A percentile compares a stretch with the other conserved stretches of the same genome.
Conservation (phyloP, 2,329 filamentous ascomycete species). For the Phialophora expanda region DNA sequence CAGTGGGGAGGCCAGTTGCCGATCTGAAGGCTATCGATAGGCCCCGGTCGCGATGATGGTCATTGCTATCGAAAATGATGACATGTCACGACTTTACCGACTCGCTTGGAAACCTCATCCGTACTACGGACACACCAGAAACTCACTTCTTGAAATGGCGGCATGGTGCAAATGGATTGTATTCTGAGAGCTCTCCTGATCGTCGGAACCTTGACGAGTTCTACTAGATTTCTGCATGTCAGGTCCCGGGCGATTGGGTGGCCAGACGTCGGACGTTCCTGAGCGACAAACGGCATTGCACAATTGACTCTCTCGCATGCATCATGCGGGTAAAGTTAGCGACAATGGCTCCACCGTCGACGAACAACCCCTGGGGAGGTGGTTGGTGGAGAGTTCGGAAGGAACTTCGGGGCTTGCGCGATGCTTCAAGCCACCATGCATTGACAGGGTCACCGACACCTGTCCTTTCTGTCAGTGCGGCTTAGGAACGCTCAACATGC, state of each 20-base stretch:
- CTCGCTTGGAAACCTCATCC: background rate
- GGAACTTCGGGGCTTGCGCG: slow-evolving; percentile 4
- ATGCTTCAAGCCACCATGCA: slow-evolving; percentile 1
- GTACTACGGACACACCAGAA: background rate
- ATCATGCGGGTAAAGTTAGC: slow-evolving; percentile 25
- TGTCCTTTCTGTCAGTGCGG: background rate
- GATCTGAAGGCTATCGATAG: slow-evolving; percentile 28
- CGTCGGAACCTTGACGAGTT: background rate
- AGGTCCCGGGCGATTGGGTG: background rate
- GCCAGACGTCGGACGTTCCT: background rate
- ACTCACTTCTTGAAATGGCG: background rate
- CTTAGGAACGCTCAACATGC: background rate
- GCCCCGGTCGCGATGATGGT: background rate
- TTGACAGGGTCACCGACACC: background rate
- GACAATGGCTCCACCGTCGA: slow-evolving; percentile 26
- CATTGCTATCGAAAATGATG: background rate
- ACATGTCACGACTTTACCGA: background rate
- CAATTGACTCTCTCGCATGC: background rate
- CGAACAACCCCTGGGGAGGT: background rate
- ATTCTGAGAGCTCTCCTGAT: background rate
- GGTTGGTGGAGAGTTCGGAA: slow-evolving; percentile 3
- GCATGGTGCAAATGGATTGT: background rate
- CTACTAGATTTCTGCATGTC: background rate
- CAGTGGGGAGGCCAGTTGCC: slow-evolving; percentile 17
- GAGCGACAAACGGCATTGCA: background rate